phyloP scores from a whole-genome alignment of 176 grass and related monocot genomes.

The Alloteropsis semialata region DNA sequence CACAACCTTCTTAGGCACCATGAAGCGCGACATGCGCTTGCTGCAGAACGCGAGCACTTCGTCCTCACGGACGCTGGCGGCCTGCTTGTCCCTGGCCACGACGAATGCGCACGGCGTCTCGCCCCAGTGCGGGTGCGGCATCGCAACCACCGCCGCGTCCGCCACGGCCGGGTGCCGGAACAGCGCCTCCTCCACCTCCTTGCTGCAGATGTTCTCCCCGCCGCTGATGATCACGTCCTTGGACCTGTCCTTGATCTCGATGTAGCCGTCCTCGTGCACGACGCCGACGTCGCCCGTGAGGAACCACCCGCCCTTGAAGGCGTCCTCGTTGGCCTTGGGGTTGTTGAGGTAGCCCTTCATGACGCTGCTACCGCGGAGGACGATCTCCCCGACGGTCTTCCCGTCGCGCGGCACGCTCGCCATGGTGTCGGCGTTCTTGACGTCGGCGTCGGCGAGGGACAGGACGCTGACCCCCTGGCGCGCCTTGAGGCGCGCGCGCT shows the following conservation, averaged over 20 bases:
- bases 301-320: conserved; percentile 62
- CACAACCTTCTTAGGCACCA: conserved; percentile 69
- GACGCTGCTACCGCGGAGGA: conserved; percentile 61
- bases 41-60: conserved; percentile 50
- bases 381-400: conserved; percentile 56
- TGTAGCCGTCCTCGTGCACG: conserved; percentile 70
- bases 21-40: conserved; percentile 48
- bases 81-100: conserved; percentile 18
- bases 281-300: conserved; percentile 73
- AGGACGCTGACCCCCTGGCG: conserved; percentile 63
- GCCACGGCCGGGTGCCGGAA: conserved; percentile 45
- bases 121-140: conserved; percentile 61
- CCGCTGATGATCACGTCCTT: conserved; percentile 80
- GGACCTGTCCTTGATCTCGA: conserved; percentile 83
- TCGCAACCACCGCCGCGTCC: conserved; percentile 60
- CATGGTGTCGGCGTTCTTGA: conserved; percentile 40
- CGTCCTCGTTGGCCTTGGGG: conserved; percentile 28
- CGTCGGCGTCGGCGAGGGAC: conserved; percentile 60
- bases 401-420: conserved; percentile 56
- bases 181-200: conserved; percentile 65
- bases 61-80: conserved; percentile 22
- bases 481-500: conserved; percentile 63
- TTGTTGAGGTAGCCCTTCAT: conserved; percentile 83
- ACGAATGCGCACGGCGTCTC: conserved; percentile 74
- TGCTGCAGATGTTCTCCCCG: conserved; percentile 75